Conservation (phyloP, 2,329 filamentous ascomycete genomes). For the Huntiella bhutanensis region DNA sequence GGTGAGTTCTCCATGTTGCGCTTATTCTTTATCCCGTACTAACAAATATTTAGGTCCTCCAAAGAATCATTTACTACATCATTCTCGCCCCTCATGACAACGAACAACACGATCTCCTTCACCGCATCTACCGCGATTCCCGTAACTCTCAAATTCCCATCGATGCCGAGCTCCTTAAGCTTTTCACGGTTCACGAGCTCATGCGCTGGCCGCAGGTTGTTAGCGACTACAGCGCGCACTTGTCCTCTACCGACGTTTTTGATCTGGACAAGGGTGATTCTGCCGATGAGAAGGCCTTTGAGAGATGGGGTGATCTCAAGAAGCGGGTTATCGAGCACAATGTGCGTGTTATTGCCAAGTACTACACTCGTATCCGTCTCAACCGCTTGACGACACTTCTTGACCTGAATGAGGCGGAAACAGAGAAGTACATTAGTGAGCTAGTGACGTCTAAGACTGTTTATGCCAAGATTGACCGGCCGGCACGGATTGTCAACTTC, state of each 20-base stretch:
- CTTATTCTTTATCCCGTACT: constrained; percentile 5
- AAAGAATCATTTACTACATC: constrained; percentile 93
- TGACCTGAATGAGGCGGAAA: constrained; percentile 85
- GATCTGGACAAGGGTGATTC: constrained; percentile 45
- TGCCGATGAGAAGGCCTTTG: constrained; percentile 59
- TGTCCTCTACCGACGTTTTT: constrained; percentile 82
- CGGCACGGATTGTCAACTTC: constrained; percentile 80
- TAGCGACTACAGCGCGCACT: constrained; percentile 70
- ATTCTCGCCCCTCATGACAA: constrained; percentile 96
- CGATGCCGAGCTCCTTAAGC: constrained; percentile 73
- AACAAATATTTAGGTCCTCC: constrained; percentile 44
- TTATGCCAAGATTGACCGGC: constrained; percentile 91
- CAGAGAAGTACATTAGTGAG: constrained; percentile 96
- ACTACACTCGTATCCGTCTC: constrained; percentile 96
- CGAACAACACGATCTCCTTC: constrained; percentile 91
- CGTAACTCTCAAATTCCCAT: constrained; percentile 60
- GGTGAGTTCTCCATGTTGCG: constrained; percentile 31
- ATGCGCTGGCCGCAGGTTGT: constrained; percentile 97
- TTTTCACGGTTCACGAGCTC: constrained; percentile 87
- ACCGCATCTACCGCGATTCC: constrained; percentile 73
- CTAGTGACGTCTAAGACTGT: constrained; percentile 95
- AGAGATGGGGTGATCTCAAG: constrained; percentile 82
- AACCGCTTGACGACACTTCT: constrained; percentile 75
- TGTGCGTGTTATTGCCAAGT: constrained; percentile 90
- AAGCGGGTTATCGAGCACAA: constrained; percentile 99